These are phyloP conservation scores for Golovinomyces cichoracearum DNA, from an alignment of 2,329 filamentous ascomycete species.

Conservation along the genomic window DNA sequence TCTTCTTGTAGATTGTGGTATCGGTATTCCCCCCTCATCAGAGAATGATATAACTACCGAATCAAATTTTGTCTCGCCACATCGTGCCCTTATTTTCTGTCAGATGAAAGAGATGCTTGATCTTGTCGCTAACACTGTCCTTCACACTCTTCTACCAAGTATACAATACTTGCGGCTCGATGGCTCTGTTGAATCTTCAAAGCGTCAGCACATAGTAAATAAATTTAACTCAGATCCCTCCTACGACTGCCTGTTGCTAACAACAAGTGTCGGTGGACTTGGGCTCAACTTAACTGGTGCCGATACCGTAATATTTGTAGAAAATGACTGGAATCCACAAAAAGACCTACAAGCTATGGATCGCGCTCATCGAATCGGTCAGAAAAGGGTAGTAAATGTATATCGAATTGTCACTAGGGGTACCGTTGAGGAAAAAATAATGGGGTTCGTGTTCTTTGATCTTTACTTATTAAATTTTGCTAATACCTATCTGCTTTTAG, in stretches of 20 bases:
- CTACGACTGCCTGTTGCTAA: slow-evolving; percentile 80
- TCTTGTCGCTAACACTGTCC: slow-evolving; percentile 85
- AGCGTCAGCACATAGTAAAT: slow-evolving; percentile 93
- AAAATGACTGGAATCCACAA: slow-evolving; percentile 98
- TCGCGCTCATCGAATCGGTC: slow-evolving; percentile 85
- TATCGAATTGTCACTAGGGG: slow-evolving; percentile 90
- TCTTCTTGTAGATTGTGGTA: slow-evolving; percentile 91
- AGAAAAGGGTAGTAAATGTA: slow-evolving; percentile 99
- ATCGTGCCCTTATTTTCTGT: slow-evolving; percentile 89
- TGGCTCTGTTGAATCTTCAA: slow-evolving; percentile 72
- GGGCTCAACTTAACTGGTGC: slow-evolving; percentile 89
- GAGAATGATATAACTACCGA: slow-evolving; percentile 30
- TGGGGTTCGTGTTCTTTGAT: slow-evolving; percentile 29
- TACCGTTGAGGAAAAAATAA: slow-evolving; percentile 92
- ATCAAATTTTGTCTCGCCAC: slow-evolving; percentile 69
- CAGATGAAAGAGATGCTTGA: slow-evolving; percentile 99
- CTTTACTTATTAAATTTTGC: background rate
- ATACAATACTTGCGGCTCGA: slow-evolving; percentile 90
- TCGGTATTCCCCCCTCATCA: slow-evolving; percentile 38
- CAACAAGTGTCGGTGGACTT: slow-evolving; percentile 80
- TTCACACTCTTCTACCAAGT: slow-evolving; percentile 71
- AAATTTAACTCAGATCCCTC: slow-evolving; percentile 95
- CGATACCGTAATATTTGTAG: slow-evolving; percentile 96
- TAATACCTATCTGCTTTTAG: slow-evolving; percentile 19
- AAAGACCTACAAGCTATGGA: slow-evolving; percentile 99